Evolutionary conservation across 2,329 filamentous ascomycete genomes (phyloP).

Genomic region (Gnomoniopsis smithogilvyi): DNA sequence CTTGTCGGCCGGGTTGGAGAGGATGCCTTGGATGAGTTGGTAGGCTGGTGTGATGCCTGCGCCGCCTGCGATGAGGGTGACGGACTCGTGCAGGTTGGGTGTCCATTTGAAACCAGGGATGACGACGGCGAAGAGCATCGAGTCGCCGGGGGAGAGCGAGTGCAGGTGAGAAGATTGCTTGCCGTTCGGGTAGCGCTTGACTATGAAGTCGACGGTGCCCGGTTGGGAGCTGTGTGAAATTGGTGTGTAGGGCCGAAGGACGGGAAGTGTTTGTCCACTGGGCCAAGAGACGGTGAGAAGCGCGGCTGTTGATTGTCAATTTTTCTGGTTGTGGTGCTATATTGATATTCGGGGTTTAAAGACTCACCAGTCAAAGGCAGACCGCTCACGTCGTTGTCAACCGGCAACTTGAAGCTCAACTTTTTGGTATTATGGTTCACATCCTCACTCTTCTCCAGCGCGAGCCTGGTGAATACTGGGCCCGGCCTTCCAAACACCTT

Average conservation of each 20-base stretch:
- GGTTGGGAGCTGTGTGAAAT: conserved; percentile 49
- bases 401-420: conserved; percentile 53
- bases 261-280: conserved; percentile 53
- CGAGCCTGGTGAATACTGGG: conserved; percentile 42
- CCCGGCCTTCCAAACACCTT: conserved; percentile 23
- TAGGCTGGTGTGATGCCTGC: conserved; percentile 71
- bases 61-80: conserved; percentile 68
- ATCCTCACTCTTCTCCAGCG: conserved; percentile 46
- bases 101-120: conserved; percentile 54
- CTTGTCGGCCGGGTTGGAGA: conserved; percentile 57
- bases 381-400: conserved; percentile 43
- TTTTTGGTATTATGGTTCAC: conserved; percentile 59
- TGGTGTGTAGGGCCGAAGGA: conserved; percentile 65
- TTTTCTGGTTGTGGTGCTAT: too few relatives aligned
- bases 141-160: conserved; percentile 59
- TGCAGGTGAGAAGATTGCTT: conserved; percentile 65
- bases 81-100: conserved; percentile 43
- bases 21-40: conserved; percentile 59
- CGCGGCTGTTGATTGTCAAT: conserved; percentile 35
- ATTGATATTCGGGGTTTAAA: not conserved
- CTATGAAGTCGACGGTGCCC: conserved; percentile 60
- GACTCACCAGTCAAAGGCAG: conserved; percentile 45
- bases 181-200: conserved; percentile 67
- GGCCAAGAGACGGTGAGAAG: conserved; percentile 61
- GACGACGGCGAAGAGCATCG: conserved; percentile 53